Evolutionary conservation across 2,329 filamentous ascomycete genomes (phyloP).

Genomic region (Colletotrichum incanum): DNA sequence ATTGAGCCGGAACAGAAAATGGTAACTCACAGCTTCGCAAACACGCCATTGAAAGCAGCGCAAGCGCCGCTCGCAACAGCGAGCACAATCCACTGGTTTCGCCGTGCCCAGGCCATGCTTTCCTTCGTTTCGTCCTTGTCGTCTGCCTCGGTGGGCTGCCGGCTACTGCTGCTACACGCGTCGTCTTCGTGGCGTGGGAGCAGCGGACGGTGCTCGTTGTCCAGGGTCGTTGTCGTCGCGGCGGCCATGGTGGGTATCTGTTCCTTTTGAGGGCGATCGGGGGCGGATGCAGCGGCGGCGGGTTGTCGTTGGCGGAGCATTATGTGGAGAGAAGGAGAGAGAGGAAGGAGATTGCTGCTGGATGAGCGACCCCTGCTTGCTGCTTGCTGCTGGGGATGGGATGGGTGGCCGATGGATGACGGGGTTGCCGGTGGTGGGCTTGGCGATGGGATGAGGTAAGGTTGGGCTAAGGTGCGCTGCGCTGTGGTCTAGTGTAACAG

Average conservation of each 20-base stretch:
- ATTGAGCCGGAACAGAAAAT: constrained; percentile 7
- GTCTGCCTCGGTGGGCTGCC: constrained; percentile 12
- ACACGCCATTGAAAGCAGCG: constrained; percentile 86
- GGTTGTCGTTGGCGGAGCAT: constrained; percentile 47
- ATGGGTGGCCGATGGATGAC: constrained; percentile 2
- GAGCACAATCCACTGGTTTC: constrained; percentile 75
- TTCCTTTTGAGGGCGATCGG: constrained; percentile 36
- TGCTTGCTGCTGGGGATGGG: constrained; percentile 15
- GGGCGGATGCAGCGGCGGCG: constrained; percentile 37
- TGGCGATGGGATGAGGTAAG: constrained; percentile 40
- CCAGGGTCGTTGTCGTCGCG: constrained; percentile 38
- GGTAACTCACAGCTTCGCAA: constrained; percentile 81
- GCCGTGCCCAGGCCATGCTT: constrained; percentile 47
- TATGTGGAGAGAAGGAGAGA: constrained; percentile 34
- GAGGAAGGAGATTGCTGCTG: constrained; percentile 19
- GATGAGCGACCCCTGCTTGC: constrained; percentile 24
- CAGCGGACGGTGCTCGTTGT: constrained; percentile 47
- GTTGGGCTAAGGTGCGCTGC: not conserved
- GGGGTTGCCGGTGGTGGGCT: constrained; percentile 22
- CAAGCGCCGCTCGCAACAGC: constrained; percentile 83
- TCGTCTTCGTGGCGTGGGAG: constrained; percentile 43
- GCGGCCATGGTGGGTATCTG: constrained; percentile 45
- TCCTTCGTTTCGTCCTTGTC: not conserved
- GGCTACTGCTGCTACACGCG: constrained; percentile 12
- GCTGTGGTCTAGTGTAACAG: constrained; percentile 13